phyloP scores from a whole-genome alignment of 2,329 filamentous ascomycete species.

The Xylariales sp. region DNA sequence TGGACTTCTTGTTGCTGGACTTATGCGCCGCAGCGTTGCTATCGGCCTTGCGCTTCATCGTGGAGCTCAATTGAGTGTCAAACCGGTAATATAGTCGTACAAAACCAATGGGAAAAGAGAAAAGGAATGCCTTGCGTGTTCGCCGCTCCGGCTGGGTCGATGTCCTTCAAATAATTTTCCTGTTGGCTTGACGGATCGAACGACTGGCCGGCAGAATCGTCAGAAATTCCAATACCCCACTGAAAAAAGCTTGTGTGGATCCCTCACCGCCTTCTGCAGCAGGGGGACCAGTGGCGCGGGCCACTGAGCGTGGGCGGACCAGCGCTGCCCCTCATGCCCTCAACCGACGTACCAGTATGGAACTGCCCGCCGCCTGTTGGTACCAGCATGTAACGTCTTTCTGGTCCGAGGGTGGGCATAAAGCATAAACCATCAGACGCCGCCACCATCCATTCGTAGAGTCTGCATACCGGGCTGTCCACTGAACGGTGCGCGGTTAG shows the following conservation, averaged over 20 bases:
- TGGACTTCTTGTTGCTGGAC: slow-evolving; percentile 48
- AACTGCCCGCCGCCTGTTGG: no score
- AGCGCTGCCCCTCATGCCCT: no score
- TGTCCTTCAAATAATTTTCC: slow-evolving; percentile 8
- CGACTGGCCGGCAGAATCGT: slow-evolving; percentile 7
- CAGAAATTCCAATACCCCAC: slow-evolving; percentile 2
- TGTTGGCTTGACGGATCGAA: no score
- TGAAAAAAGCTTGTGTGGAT: slow-evolving; percentile 2
- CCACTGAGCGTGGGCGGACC: no score
- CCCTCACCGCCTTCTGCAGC: slow-evolving; percentile 4
- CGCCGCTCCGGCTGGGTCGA: slow-evolving; percentile 1
- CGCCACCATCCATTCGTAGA: background rate
- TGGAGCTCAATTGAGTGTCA: slow-evolving; percentile 20
- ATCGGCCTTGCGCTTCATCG: slow-evolving; percentile 58
- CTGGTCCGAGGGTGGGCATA: no score
- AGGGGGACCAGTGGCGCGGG: background rate
- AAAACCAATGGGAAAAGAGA: background rate
- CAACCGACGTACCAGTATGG: no score
- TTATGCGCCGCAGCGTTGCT: slow-evolving; percentile 36
- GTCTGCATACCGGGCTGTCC: background rate
- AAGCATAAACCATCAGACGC: slow-evolving; percentile 5
- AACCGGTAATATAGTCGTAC: no score
- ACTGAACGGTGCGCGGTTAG: background rate
- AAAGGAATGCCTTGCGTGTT: background rate
- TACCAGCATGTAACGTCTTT: no score